phyloP scores from a whole-genome alignment of 1,284 basidiomycete species.

The Ganoderma resinaceum region DNA sequence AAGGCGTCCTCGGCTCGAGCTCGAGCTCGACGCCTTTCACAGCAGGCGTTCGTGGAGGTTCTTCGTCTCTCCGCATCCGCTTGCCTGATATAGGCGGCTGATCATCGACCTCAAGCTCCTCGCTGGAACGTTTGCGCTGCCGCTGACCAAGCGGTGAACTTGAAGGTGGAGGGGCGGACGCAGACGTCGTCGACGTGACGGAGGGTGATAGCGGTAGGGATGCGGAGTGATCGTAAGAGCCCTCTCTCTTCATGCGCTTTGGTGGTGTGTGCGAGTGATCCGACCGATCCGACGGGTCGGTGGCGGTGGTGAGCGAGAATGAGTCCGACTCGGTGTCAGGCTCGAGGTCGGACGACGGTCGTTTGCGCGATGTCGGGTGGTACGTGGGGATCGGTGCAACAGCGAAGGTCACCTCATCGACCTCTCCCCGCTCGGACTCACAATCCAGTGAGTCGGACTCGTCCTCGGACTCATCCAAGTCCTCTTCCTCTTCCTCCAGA shows the following conservation, averaged over 20 bases:
- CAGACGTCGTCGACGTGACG: slow-evolving; percentile 5
- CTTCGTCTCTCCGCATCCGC: slow-evolving; percentile 15
- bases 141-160: slow-evolving; percentile 26
- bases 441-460: slow-evolving; percentile 32
- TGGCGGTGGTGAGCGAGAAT: slow-evolving; percentile 17
- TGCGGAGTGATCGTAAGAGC: slow-evolving; percentile 35
- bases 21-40: slow-evolving; percentile 9
- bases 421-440: slow-evolving; percentile 33
- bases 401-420: slow-evolving; percentile 22
- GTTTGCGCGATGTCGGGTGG: slow-evolving; percentile 31
- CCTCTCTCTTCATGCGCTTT: slow-evolving; percentile 40
- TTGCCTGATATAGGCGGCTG: slow-evolving; percentile 20
- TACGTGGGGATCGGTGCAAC: slow-evolving; percentile 23
- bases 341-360: slow-evolving; percentile 34
- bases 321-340: slow-evolving; percentile 24
- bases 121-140: slow-evolving; percentile 39
- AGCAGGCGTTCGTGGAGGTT: slow-evolving; percentile 8
- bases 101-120: slow-evolving; percentile 35
- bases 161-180: slow-evolving; percentile 19
- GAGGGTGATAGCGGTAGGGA: background rate
- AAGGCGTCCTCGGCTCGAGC: slow-evolving; percentile 3
- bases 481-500: slow-evolving; percentile 30
- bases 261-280: slow-evolving; percentile 38
- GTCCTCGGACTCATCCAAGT: slow-evolving; percentile 29
- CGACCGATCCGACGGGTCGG: slow-evolving; percentile 14